Percentiles rank a stretch among this genome's conserved stretches.
phyloP scores from a whole-genome alignment of 805 yeast genomes.

The Soucietia sequanensis region DNA sequence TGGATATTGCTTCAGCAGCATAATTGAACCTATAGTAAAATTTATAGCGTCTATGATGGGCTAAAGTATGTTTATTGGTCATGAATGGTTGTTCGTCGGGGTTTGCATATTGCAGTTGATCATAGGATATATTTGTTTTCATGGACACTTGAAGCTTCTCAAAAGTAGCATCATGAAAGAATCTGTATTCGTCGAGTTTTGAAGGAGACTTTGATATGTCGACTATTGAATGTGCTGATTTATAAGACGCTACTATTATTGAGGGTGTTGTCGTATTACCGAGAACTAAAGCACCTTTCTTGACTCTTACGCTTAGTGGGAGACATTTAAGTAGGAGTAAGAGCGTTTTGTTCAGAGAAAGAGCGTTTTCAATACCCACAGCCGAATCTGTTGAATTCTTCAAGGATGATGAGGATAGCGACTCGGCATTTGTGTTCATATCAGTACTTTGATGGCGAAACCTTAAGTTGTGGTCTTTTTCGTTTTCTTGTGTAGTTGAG shows the following conservation, averaged over 20 bases:
- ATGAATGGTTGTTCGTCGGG: slow-evolving; percentile 1
- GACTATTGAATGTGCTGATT: slow-evolving; percentile 50
- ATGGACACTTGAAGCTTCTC: slow-evolving; percentile 57
- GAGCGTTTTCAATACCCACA: neutral
- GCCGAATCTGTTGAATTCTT: neutral
- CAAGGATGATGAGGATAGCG: slow-evolving; percentile 1
- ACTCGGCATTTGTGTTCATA: slow-evolving; percentile 14
- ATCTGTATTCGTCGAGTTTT: slow-evolving; percentile 54
- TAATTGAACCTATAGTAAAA: slow-evolving; percentile 22
- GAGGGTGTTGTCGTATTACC: slow-evolving; percentile 83
- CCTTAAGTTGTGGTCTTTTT: neutral
- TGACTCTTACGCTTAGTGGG: slow-evolving; percentile 63
- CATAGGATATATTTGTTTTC: slow-evolving; percentile 69
- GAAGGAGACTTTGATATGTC: slow-evolving; percentile 54
- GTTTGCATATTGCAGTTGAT: slow-evolving; percentile 15
- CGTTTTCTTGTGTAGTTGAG: slow-evolving; percentile 5
- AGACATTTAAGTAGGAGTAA: slow-evolving; percentile 33
- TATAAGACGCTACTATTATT: slow-evolving; percentile 60
- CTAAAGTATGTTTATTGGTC: slow-evolving; percentile 1
- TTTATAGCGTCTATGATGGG: slow-evolving; percentile 15
- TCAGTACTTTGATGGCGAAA: too few species aligned
- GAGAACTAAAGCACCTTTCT: slow-evolving; percentile 68
- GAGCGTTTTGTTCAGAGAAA: slow-evolving; percentile 9
- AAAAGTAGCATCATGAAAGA: slow-evolving; percentile 43
- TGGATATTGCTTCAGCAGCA: slow-evolving; percentile 11